Evolutionary conservation across 2,329 filamentous ascomycete species (phyloP).

Genomic region (Aspergillus sp.): DNA sequence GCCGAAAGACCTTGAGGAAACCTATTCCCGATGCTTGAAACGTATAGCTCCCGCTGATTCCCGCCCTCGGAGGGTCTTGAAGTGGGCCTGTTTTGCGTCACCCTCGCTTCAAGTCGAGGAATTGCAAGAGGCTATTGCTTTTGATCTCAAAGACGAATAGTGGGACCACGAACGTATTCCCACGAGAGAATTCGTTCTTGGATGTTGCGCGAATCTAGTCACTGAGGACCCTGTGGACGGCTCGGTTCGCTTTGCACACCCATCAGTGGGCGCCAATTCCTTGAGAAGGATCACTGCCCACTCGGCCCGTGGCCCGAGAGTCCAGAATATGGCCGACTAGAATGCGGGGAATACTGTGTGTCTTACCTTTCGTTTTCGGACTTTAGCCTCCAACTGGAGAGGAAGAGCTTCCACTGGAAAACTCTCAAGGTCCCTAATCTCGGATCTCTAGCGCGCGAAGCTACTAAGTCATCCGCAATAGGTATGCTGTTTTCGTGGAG

Average conservation of each 20-base stretch:
- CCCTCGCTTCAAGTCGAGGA: constrained; percentile 28
- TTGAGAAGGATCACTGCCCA: constrained; percentile 14
- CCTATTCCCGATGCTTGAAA: constrained; percentile 23
- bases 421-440: constrained; percentile 1
- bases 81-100: constrained; percentile 28
- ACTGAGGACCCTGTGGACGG: constrained; percentile 22
- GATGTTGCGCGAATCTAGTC: constrained; percentile 29
- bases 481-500: neutral
- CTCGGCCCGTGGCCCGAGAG: constrained; percentile 10
- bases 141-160: constrained; percentile 18
- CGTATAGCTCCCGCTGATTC: constrained; percentile 20
- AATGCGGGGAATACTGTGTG: constrained; percentile 29
- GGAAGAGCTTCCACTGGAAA: neutral
- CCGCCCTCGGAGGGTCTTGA: constrained; percentile 20
- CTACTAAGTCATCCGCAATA: neutral
- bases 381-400: constrained; percentile 23
- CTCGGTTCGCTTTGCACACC: constrained; percentile 28
- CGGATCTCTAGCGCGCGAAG: neutral
- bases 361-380: constrained; percentile 28
- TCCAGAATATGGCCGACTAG: constrained; percentile 14
- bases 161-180: constrained; percentile 26
- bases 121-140: constrained; percentile 26
- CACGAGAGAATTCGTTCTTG: constrained; percentile 21
- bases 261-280: constrained; percentile 25
- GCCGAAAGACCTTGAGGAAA: constrained; percentile 27